These are phyloP conservation scores for Gamsiella multidivaricata DNA, from an alignment of 192 early-diverging fungal species.

Conservation along the genomic window DNA sequence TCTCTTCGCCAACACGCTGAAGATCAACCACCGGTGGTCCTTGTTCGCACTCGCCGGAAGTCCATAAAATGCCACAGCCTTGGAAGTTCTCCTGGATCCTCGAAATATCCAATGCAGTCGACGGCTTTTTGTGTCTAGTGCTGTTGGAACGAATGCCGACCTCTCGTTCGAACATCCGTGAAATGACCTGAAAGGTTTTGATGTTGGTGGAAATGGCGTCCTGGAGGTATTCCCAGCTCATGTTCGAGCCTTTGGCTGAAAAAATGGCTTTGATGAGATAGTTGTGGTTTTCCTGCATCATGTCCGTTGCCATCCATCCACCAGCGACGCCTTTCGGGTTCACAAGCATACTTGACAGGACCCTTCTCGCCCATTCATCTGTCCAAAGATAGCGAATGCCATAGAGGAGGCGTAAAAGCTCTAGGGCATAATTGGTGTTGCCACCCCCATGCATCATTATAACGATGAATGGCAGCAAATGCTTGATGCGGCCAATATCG, in stretches of 20 bases:
- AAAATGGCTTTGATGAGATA: slow-evolving; percentile 32
- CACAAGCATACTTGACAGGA: slow-evolving; percentile 9
- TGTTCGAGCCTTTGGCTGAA: slow-evolving; percentile 26
- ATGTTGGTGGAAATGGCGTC: slow-evolving; percentile 26
- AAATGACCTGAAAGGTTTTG: slow-evolving; percentile 19
- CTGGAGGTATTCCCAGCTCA: slow-evolving; percentile 28
- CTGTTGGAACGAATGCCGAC: slow-evolving; percentile 8
- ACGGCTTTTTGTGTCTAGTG: slow-evolving; percentile 5
- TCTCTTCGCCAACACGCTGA: slow-evolving; percentile 5
- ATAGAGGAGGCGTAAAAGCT: slow-evolving; percentile 18
- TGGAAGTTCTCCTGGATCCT: not conserved
- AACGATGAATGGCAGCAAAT: slow-evolving; percentile 7
- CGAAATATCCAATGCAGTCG: not conserved
- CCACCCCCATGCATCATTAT: slow-evolving; percentile 35
- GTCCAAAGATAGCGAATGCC: slow-evolving; percentile 19
- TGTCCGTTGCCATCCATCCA: slow-evolving; percentile 26
- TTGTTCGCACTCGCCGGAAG: not conserved
- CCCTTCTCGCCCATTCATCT: slow-evolving; percentile 4
- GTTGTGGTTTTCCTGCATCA: slow-evolving; percentile 29
- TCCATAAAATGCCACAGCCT: slow-evolving; percentile 1
- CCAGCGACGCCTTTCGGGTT: slow-evolving; percentile 23
- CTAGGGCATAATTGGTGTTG: slow-evolving; percentile 22
- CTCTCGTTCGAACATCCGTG: slow-evolving; percentile 22
- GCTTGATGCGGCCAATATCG: slow-evolving; percentile 20
- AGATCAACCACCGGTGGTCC: slow-evolving; percentile 14